phyloP scores from a whole-genome alignment of 495 filamentous ascomycete species.

The Beverwykella pulmonaria region DNA sequence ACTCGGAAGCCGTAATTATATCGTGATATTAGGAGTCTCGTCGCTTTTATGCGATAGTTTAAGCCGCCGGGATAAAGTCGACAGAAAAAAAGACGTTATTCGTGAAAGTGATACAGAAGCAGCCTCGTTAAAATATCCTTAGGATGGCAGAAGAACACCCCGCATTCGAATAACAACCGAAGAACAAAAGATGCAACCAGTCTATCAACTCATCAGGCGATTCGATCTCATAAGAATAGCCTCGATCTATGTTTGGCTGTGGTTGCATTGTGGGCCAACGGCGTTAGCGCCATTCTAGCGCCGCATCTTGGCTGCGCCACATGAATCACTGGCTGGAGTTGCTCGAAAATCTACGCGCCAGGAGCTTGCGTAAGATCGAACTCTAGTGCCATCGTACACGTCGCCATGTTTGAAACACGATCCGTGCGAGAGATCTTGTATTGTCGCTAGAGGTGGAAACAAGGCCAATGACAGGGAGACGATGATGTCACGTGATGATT shows the following conservation, averaged over 20 bases:
- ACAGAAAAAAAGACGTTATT: neutral
- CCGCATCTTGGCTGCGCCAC: constrained; percentile 15
- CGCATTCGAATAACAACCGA: neutral
- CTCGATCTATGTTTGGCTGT: constrained; percentile 4
- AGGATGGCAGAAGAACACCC: neutral
- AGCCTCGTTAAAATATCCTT: neutral
- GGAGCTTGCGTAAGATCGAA: constrained; percentile 8
- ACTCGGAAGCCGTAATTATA: neutral
- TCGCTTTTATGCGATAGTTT: neutral
- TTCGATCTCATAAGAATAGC: constrained; percentile 9
- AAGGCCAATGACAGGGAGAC: neutral
- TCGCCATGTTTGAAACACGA: constrained; percentile 13
- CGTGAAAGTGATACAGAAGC: neutral
- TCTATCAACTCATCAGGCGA: neutral
- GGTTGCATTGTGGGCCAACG: neutral
- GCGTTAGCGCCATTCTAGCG: neutral
- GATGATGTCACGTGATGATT: no score
- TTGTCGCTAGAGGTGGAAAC: neutral
- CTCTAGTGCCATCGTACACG: neutral
- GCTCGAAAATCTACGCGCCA: constrained; percentile 9
- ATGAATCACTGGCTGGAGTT: constrained; percentile 11
- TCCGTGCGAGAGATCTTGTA: neutral
- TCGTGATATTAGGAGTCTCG: no score
- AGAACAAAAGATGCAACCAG: neutral
- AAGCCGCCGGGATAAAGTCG: neutral